Evolutionary conservation across 2,329 filamentous ascomycete genomes (phyloP).

Genomic region (Botrytis galanthina): DNA sequence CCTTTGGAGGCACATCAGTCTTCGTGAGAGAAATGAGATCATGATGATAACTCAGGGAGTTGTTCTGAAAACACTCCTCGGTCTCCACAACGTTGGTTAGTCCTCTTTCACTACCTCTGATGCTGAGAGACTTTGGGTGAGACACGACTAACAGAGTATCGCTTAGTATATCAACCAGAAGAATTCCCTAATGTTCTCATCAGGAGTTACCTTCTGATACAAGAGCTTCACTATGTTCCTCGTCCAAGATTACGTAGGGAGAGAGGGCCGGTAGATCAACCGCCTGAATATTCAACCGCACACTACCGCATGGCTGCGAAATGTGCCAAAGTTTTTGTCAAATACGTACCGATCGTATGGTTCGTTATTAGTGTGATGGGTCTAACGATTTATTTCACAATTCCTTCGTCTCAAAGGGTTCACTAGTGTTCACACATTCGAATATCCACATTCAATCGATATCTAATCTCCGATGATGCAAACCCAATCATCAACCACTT

Average conservation of each 20-base stretch:
- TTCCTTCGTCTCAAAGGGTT: background rate
- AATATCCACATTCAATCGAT: no score
- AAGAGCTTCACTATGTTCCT: background rate
- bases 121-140: background rate
- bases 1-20: background rate
- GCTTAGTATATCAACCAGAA: background rate
- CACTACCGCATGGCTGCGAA: background rate
- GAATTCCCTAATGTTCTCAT: background rate
- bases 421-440: no score
- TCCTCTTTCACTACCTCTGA: background rate
- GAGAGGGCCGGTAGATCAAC: background rate
- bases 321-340: background rate
- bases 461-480: background rate
- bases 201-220: background rate
- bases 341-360: background rate
- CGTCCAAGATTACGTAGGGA: background rate
- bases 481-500: background rate
- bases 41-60: background rate
- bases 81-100: background rate
- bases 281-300: background rate
- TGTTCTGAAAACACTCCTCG: background rate
- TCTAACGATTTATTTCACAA: background rate
- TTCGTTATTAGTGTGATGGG: background rate
- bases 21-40: slow-evolving; percentile 1
- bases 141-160: background rate